Evolutionary conservation across 495 filamentous ascomycete species (phyloP).

Genomic region (Umbilicaria muhlenbergii): DNA sequence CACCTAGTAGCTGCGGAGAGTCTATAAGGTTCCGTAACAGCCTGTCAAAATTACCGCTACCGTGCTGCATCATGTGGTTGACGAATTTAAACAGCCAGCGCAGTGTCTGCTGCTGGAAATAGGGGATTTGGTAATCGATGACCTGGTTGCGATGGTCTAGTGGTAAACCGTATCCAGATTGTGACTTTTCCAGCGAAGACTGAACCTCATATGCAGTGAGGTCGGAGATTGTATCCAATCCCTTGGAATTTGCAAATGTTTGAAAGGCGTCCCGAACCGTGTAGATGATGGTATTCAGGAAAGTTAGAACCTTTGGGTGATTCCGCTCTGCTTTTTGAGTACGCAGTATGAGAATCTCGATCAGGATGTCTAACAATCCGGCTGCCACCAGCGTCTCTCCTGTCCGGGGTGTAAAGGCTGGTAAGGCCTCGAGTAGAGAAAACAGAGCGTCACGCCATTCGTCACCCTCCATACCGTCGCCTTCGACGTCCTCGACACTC

Average conservation of each 20-base stretch:
- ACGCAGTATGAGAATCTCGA: conserved; percentile 76
- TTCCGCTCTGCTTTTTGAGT: conserved; percentile 69
- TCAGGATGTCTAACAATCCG: conserved; percentile 73
- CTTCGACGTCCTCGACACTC: conserved; percentile 38
- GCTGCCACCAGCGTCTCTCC: conserved; percentile 66
- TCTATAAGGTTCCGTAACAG: conserved; percentile 87
- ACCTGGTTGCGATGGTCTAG: conserved; percentile 60
- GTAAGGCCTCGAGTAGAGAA: conserved; percentile 60
- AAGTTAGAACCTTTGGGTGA: conserved; percentile 63
- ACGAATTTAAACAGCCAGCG: conserved; percentile 93
- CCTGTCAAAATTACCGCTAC: conserved; percentile 72
- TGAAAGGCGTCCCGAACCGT: conserved; percentile 66
- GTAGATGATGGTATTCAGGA: conserved; percentile 77
- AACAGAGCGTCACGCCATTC: conserved; percentile 86
- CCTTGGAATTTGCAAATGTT: conserved; percentile 59
- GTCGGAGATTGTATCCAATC: conserved; percentile 73
- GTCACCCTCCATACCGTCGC: conserved; percentile 47
- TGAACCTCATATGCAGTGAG: conserved; percentile 69
- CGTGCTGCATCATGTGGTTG: conserved; percentile 83
- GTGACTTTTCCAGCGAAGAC: conserved; percentile 45
- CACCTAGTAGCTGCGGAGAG: conserved; percentile 65
- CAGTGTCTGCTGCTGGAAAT: conserved; percentile 78
- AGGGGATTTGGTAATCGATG: conserved; percentile 86
- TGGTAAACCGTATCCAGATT: conserved; percentile 56
- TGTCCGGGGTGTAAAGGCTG: conserved; percentile 50